Percentiles rank a stretch among this genome's conserved stretches.
These are phyloP conservation scores for Penstemon newberryi DNA, from an alignment of 257 asterid species.

Conservation along the genomic window DNA sequence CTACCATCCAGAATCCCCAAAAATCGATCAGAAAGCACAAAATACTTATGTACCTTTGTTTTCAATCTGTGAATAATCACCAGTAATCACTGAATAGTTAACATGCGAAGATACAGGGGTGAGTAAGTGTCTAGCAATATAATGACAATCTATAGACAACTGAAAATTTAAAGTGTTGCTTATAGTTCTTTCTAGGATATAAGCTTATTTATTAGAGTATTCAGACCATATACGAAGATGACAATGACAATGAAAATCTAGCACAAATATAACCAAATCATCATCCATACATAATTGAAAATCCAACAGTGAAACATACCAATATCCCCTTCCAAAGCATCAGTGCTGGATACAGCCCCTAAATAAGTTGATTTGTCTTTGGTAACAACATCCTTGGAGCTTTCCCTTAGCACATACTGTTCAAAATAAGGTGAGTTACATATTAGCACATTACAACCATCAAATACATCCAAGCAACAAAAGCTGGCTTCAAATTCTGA, in stretches of 20 bases:
- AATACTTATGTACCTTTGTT: not conserved
- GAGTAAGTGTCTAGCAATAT: not conserved
- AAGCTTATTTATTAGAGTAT: not conserved
- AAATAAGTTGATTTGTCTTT: constrained; percentile 53
- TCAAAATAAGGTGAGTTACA: constrained; percentile 26
- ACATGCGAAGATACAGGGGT: not conserved
- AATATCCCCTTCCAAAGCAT: constrained; percentile 46
- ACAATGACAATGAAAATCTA: not conserved
- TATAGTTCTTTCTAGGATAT: not conserved
- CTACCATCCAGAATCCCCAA: not conserved
- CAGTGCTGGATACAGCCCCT: constrained; percentile 40
- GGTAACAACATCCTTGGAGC: constrained; percentile 49
- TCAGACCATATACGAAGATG: not conserved
- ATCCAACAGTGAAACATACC: constrained; percentile 38
- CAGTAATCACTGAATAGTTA: not conserved
- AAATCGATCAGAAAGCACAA: constrained; percentile 18
- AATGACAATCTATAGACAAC: not conserved
- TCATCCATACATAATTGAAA: constrained; percentile 1
- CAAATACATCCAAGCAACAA: constrained; percentile 18
- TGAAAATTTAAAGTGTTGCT: not conserved
- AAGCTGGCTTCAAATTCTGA: not conserved
- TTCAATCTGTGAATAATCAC: not conserved
- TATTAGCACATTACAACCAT: not conserved
- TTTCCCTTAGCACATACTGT: constrained; percentile 72
- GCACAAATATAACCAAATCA: not conserved